A percentile compares a stretch with the other conserved stretches of the same genome.
Evolutionary conservation across 2,329 filamentous ascomycete species (phyloP).

Genomic region (Aureobasidium mangrovei): DNA sequence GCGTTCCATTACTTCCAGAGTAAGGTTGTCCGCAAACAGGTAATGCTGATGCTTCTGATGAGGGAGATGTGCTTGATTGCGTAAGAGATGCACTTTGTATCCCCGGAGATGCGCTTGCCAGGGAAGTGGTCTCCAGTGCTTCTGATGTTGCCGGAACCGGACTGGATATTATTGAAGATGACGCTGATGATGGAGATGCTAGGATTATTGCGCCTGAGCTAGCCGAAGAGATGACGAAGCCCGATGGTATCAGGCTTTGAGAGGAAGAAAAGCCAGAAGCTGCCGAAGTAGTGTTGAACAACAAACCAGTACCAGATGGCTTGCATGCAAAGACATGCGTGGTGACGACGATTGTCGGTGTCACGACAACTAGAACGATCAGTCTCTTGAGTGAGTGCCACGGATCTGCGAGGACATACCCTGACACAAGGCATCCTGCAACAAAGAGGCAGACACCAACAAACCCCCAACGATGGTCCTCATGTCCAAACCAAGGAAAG

Average conservation of each 20-base stretch:
- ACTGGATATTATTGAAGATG: neutral
- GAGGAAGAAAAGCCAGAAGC: neutral
- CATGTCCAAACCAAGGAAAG: neutral
- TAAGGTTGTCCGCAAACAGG: conserved; percentile 10
- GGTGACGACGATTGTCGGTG: conserved; percentile 3
- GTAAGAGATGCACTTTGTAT: neutral
- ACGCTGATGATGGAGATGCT: neutral
- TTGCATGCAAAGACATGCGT: conserved; percentile 8
- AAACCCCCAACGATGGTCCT: neutral
- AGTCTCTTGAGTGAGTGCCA: neutral
- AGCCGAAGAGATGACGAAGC: conserved; percentile 4
- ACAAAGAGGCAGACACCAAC: neutral
- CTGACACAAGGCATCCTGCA: neutral
- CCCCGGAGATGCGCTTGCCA: neutral
- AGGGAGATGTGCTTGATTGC: neutral
- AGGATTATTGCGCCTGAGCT: neutral
- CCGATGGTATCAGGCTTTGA: neutral
- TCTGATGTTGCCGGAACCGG: neutral
- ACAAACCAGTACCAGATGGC: neutral
- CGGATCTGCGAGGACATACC: neutral
- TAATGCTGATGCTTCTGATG: neutral
- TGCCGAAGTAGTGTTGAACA: neutral
- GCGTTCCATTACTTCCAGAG: neutral
- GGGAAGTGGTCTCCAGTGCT: neutral
- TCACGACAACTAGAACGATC: neutral